Base-by-base conservation (phyloP, 495 filamentous ascomycete species). In the Bacidia gigantensis region DNA sequence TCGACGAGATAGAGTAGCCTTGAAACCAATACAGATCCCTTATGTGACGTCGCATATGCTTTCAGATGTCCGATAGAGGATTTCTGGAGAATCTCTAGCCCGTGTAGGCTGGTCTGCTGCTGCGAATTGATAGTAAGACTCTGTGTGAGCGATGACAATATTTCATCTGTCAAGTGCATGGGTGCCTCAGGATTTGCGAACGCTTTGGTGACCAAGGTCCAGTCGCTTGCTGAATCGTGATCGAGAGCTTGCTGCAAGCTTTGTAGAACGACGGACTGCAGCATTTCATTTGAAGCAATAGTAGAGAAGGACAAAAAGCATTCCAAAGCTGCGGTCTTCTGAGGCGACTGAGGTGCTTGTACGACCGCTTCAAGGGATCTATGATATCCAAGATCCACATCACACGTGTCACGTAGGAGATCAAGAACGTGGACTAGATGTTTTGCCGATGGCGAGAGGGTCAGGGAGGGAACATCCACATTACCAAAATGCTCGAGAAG, bases 1-100 rank as follows among this genome's bases (percentile, higher is more conserved):
- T 84, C 78, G 18, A 74, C 65, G 7, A 84, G 64, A 46, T 71
- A 73, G 0, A 85, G 61, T 9, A 86, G 58, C 41, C 70, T 74
- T 23, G 70, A 74, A 14, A 80, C 64, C 44, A 85, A 53, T 40
- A 70, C 69, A 2, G 74, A 72, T 14, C 79, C 79, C 54, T 73
- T 50, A 10, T 62, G 42, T 1, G 60, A 60, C 3, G 55, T 38
- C 2, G 66, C 21, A 40, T 68, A 68, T 0, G 26, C 23, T 42
- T 61, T 63, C 9, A 74, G 9, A 14, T 61, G 29, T 12, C 52
- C 32, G 12, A 51, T 51, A 57, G 60, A 67, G 1, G 56, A 48
- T 43, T 61, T 63, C 1, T 58, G 21, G 18, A 67, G 49, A 14
- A 57, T 47, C n/a, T 67, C 60, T 21, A 74, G 41, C 10, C 65